A percentile compares a stretch with the other conserved stretches of the same genome.
Evolutionary conservation across 164 flowering plant species (phyloP).

Genomic region (Tinospora cordifolia): DNA sequence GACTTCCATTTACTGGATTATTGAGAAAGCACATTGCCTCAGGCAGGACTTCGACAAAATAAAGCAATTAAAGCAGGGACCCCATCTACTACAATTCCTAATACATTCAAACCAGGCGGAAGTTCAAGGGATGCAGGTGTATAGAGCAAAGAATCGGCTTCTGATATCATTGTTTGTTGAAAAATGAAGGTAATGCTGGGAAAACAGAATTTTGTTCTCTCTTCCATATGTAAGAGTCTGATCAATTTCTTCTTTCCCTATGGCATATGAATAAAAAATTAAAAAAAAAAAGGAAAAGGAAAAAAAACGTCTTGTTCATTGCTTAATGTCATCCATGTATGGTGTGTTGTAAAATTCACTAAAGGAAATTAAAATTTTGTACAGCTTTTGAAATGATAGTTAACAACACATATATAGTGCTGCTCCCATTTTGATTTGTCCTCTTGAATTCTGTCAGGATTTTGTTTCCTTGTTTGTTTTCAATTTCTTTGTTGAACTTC

Average conservation of each 20-base stretch:
- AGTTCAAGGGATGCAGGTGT: neutral
- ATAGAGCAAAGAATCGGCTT: no score
- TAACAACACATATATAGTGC: neutral
- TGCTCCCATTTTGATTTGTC: neutral
- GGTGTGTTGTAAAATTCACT: neutral
- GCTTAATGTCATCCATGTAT: neutral
- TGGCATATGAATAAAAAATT: no score
- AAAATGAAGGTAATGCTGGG: neutral
- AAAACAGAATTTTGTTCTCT: neutral
- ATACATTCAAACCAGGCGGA: neutral
- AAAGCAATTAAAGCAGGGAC: neutral
- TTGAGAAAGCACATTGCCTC: conserved; percentile 18
- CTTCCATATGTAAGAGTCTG: neutral
- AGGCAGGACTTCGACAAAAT: neutral
- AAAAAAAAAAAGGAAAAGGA: neutral
- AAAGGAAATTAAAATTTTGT: neutral
- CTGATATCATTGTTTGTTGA: neutral
- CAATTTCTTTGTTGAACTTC: neutral
- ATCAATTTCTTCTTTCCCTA: neutral
- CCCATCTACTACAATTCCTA: neutral
- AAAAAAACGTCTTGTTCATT: neutral
- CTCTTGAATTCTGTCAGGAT: neutral
- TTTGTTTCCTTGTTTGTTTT: neutral
- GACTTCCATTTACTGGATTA: conserved; percentile 17
- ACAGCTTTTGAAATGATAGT: conserved; percentile 1